Base-by-base conservation (phyloP, 1,139 yeast genomes). In the Geotrichum fermentans region DNA sequence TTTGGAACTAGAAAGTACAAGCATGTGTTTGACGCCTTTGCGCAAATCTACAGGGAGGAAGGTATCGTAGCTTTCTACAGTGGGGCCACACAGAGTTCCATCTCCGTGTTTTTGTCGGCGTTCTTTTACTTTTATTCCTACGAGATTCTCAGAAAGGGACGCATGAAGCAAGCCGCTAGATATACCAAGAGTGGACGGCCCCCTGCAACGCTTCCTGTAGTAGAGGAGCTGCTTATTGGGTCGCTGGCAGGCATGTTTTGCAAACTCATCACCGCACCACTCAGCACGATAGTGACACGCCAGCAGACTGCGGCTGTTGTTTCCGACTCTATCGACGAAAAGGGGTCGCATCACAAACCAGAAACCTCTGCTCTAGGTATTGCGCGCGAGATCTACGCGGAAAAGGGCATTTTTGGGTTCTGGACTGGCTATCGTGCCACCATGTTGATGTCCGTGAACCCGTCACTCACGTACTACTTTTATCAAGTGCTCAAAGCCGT, bases 151-250 rank as follows among this genome's bases (percentile, higher is more conserved):
- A 94, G 63, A 82, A 85, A 73, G 75, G 90, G 74, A 87, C 94
- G 56, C 79, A 88, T 57, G 79, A 83, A 68, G 78, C 84, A 64
- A 87, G 92, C 53, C 60, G 95, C 85, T 61, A 85, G 82, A 64
- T 83, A 87, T 76, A 83, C 87, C 43, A 79, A 79, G 62, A 66
- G 83, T 52, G 88, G 87, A 71, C 75, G 76, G 58, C 73, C 73
- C 14, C 71, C 77, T 24, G 83, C 95, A 29, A 83, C 90, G 49
- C 94, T 95, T 14, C 95, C 95, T 68, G 87, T 92, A 34, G 81
- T 86, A 40, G 95, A 87, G 66, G 82, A 92, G 16, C 80, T 86
- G 62, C 85, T 85, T 44, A 94, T 87, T 55, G 96, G 89, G 45
- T 94, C 96, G 2, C 80, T 86, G 58, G 96, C 90, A 61, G 69